A percentile compares a stretch with the other conserved stretches of the same genome.
Conservation (phyloP, 2,329 filamentous ascomycete genomes). For the Sclerotinia borealis region DNA sequence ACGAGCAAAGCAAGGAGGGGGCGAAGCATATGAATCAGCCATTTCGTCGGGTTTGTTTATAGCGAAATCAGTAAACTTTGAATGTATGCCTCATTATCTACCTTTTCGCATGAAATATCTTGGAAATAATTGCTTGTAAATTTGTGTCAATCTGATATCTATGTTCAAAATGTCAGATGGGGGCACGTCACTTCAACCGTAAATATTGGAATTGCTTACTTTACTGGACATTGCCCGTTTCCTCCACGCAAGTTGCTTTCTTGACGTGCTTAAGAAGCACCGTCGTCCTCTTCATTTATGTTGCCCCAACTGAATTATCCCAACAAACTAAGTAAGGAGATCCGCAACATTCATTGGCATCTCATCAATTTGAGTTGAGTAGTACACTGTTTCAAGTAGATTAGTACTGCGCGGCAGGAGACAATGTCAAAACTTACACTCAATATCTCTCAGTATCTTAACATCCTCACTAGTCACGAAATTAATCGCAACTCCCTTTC, state of each 20-base stretch:
- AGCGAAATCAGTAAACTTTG: neutral
- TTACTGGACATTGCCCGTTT: constrained; percentile 28
- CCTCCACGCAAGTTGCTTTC: constrained; percentile 26
- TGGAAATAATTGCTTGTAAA: neutral
- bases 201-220: constrained; percentile 14
- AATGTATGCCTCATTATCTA: neutral
- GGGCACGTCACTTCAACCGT: too few relatives aligned
- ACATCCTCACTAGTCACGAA: constrained; percentile 98
- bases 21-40: neutral
- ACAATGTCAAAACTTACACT: constrained; percentile 55
- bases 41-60: neutral
- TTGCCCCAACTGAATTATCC: neutral
- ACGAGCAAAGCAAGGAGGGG: neutral
- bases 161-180: neutral
- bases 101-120: neutral
- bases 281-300: constrained; percentile 2
- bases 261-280: constrained; percentile 20
- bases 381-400: constrained; percentile 48
- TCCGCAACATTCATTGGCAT: constrained; percentile 70
- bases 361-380: constrained; percentile 73
- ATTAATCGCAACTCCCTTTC: constrained; percentile 99
- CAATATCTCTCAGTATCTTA: constrained; percentile 93
- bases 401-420: neutral
- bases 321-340: constrained; percentile 27
- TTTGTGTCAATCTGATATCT: neutral